Evolutionary conservation across 2,329 filamentous ascomycete species (phyloP).

Genomic region (Domatiomyces catenatus): DNA sequence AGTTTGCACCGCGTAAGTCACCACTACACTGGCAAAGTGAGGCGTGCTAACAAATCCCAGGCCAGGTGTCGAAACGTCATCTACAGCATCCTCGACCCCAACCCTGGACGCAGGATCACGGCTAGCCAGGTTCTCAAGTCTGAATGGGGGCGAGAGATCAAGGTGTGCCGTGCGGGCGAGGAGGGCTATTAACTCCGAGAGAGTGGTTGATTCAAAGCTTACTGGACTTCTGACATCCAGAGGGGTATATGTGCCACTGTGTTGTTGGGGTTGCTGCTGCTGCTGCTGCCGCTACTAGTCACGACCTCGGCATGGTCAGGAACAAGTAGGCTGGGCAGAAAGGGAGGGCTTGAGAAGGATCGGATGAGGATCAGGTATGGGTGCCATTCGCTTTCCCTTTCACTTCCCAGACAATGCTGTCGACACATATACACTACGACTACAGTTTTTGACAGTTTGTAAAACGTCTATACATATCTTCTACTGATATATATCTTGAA

Average conservation of each 20-base stretch:
- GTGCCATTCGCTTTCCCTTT: no score
- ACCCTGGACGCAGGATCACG: slow-evolving; percentile 79
- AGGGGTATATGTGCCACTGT: not conserved
- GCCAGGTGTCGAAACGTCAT: slow-evolving; percentile 96
- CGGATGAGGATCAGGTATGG: no score
- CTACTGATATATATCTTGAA: no score
- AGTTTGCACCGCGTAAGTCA: slow-evolving; percentile 78
- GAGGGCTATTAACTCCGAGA: slow-evolving; percentile 55
- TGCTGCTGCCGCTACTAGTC: no score
- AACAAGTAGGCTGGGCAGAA: not conserved
- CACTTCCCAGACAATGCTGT: no score
- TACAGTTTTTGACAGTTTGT: no score
- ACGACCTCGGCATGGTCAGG: not conserved
- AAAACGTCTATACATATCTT: no score
- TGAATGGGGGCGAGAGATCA: slow-evolving; percentile 96
- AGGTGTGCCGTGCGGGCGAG: slow-evolving; percentile 88
- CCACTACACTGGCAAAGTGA: not conserved
- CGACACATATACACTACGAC: no score
- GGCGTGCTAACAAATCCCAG: slow-evolving; percentile 32
- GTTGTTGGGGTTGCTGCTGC: not conserved
- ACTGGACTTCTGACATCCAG: not conserved
- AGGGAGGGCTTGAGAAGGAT: not conserved
- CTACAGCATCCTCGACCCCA: slow-evolving; percentile 94
- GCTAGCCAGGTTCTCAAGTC: slow-evolving; percentile 94
- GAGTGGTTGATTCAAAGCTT: not conserved